These are phyloP conservation scores for Neoboletus brunneissimus DNA, from an alignment of 768 basidiomycete species.

Conservation along the genomic window DNA sequence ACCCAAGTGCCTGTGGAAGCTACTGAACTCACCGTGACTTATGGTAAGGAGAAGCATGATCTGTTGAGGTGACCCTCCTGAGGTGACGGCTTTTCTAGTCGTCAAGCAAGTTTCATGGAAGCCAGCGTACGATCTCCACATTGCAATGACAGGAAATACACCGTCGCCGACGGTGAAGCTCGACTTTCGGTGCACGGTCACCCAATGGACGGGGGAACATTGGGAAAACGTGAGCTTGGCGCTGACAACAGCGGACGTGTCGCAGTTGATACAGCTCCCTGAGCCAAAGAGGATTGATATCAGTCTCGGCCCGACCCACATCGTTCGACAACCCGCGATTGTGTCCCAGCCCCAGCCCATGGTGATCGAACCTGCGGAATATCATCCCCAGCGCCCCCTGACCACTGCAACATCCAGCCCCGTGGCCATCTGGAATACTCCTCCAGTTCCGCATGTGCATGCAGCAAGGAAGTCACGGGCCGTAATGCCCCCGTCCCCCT, in stretches of 20 bases:
- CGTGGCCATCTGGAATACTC: not conserved
- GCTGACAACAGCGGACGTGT: constrained; percentile 25
- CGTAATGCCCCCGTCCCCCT: too few species aligned
- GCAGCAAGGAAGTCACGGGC: too few species aligned
- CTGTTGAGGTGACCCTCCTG: not conserved
- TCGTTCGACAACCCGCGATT: not conserved
- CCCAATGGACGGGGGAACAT: constrained; percentile 30
- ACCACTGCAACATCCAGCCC: too few species aligned
- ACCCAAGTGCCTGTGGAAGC: constrained; percentile 1
- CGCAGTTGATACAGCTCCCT: constrained; percentile 19
- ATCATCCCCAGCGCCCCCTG: too few species aligned
- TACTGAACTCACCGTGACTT: constrained; percentile 18
- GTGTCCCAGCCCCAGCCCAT: not conserved
- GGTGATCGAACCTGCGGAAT: not conserved
- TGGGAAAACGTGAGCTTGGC: constrained; percentile 28
- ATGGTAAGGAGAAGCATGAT: constrained; percentile 8
- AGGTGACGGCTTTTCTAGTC: constrained; percentile 1
- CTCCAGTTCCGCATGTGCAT: fast-evolving
- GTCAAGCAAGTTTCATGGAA: constrained; percentile 18
- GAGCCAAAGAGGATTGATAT: constrained; percentile 21
- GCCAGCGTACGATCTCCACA: constrained; percentile 19
- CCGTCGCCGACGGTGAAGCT: constrained; percentile 19
- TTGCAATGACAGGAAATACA: constrained; percentile 5
- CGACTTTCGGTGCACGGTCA: constrained; percentile 29
- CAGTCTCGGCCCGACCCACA: not conserved